Evolutionary conservation across 2,329 filamentous ascomycete genomes (phyloP).

Genomic region (Aspergillus sp.): DNA sequence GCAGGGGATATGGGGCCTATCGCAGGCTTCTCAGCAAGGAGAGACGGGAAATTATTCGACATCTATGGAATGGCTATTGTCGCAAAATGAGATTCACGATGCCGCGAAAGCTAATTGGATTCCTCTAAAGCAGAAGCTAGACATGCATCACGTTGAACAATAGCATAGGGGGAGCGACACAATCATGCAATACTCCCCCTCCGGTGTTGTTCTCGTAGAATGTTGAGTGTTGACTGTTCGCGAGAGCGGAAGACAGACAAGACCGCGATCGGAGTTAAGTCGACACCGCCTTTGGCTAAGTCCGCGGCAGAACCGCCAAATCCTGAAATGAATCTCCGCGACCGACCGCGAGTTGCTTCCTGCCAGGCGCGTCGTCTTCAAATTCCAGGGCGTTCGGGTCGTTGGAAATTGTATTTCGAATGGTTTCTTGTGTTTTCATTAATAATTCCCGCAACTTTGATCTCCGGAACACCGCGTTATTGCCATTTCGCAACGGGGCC

Average conservation of each 20-base stretch:
- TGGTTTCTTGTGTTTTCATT: neutral
- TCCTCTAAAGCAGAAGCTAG: too few relatives aligned
- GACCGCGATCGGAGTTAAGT: slow-evolving; percentile 8
- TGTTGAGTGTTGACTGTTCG: too few relatives aligned
- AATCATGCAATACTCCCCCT: too few relatives aligned
- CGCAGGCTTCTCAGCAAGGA: too few relatives aligned
- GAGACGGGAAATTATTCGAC: too few relatives aligned
- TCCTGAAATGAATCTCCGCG: slow-evolving; percentile 8
- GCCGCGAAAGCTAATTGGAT: too few relatives aligned
- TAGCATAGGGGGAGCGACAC: too few relatives aligned
- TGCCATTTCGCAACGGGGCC: neutral
- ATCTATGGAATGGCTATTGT: too few relatives aligned
- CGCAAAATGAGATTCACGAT: too few relatives aligned
- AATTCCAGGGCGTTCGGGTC: neutral
- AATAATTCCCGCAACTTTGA: neutral
- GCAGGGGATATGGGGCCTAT: too few relatives aligned
- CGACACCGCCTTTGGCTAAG: slow-evolving; percentile 16
- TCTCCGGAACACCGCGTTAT: neutral
- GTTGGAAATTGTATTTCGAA: neutral
- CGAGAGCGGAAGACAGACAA: neutral
- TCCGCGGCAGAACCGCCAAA: slow-evolving; percentile 16
- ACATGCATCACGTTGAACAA: too few relatives aligned
- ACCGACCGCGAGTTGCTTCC: slow-evolving; percentile 5
- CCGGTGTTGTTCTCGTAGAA: too few relatives aligned
- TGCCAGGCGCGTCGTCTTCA: neutral